phyloP scores from a whole-genome alignment of 1,284 basidiomycete species.

The Sanghuangporus sanghuang region DNA sequence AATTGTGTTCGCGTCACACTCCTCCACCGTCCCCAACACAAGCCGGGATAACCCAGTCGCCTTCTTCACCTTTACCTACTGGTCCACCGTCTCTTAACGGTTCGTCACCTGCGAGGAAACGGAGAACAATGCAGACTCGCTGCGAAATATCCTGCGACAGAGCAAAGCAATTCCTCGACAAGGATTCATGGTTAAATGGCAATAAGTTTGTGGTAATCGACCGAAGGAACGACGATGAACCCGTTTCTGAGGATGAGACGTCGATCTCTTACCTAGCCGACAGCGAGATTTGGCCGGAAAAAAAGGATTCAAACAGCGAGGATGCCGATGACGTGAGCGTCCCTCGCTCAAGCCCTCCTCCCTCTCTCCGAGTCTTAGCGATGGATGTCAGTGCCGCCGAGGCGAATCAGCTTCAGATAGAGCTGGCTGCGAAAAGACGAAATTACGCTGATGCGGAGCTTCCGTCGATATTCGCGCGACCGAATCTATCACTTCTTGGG shows the following conservation, averaged over 20 bases:
- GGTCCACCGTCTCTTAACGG: background rate
- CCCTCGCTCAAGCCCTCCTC: slow-evolving; percentile 8
- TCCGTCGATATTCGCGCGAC: background rate
- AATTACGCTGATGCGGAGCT: background rate
- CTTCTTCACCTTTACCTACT: background rate
- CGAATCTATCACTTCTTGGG: background rate
- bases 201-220: background rate
- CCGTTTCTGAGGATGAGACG: background rate
- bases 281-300: background rate
- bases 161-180: background rate
- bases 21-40: no score
- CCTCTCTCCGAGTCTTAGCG: background rate
- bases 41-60: no score
- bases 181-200: background rate
- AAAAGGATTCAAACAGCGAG: no score
- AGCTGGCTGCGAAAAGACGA: background rate
- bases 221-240: background rate
- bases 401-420: background rate
- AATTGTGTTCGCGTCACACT: no score
- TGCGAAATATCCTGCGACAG: background rate
- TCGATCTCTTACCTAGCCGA: background rate
- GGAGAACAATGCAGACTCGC: background rate
- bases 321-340: slow-evolving; percentile 6
- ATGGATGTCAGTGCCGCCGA: background rate
- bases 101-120: background rate